Conservation (phyloP, 2,329 filamentous ascomycete species). For the Conoideocrella luteorostrata region DNA sequence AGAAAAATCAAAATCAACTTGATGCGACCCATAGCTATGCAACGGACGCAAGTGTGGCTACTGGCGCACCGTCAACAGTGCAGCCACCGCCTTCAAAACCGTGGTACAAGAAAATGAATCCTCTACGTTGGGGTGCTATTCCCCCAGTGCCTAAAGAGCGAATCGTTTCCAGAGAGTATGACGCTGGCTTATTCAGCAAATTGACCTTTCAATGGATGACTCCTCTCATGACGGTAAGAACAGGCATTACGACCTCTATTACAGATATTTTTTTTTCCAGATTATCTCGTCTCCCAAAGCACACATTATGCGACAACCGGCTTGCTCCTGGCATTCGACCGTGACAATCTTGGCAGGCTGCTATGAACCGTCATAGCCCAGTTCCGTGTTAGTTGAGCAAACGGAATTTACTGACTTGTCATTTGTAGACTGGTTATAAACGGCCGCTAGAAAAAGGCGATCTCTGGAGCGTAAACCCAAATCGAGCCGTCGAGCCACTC, state of each 20-base stretch:
- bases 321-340: no score
- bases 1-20: constrained; percentile 10
- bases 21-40: constrained; percentile 41
- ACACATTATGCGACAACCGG: no score
- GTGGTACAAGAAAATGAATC: constrained; percentile 60
- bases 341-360: no score
- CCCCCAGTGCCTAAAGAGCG: constrained; percentile 51
- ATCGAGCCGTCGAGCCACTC: constrained; percentile 65
- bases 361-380: no score
- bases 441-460: constrained; percentile 77
- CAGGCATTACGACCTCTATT: not conserved
- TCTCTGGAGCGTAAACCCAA: constrained; percentile 82
- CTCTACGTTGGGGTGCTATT: constrained; percentile 51
- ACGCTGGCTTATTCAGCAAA: constrained; percentile 65
- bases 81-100: constrained; percentile 29
- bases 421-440: constrained; percentile 67
- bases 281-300: no score
- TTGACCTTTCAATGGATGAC: constrained; percentile 88
- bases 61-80: constrained; percentile 32
- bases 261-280: not conserved
- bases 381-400: no score
- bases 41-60: constrained; percentile 45
- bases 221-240: constrained; percentile 68
- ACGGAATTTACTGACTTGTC: not conserved
- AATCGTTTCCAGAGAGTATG: constrained; percentile 59